Evolutionary conservation across 352 stramenopile species (phyloP), one percentile per base, ranked within the genome.

Genomic region (Ophiocytium majus): DNA sequence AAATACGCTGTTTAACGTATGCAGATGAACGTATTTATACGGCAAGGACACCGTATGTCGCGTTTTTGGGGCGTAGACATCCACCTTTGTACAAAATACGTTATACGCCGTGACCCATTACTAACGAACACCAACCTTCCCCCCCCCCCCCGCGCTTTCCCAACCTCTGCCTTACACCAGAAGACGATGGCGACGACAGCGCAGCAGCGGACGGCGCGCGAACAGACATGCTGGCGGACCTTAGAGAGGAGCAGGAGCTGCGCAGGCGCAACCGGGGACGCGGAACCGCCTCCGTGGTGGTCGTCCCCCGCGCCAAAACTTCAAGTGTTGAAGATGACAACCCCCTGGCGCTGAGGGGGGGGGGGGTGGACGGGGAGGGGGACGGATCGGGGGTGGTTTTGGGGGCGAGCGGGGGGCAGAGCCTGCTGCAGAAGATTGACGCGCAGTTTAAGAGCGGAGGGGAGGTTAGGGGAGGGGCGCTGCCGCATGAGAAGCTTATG

Each of bases 201-300:
- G 75, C n/a, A 10, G 5, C n/a, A 14, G 85, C 82, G 35, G 81
- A 87, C 23, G 80, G 57, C 14, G 82, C 63, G 28, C 79, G 84
- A 10, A 64, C 80, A 63, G 84, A 87, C 36, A 34, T 88, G 10
- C 64, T 88, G 63, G 35, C 75, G 0, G 85, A 88, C 36, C 81
- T 88, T 9, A 28, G 85, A 50, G 85, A 88, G 50, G 85, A 88
- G 57, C 85, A 88, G 57, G 81, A 76, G n/a, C 34, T 63, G 17
- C 76, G 85, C 35, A 57, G 75, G 64, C 81, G 81, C 10, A 66
- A 32, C 0, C 43, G 85, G 14, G 85, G 85, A 28, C 85, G 81
- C 32, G 32, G 32, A 1, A 36, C 75, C 31, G 31, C 75, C 37
- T 81, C 75, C 28, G n/a, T 81, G 5, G 9, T 81, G 5, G 32